Conservation (phyloP, 2,329 filamentous ascomycete species). For the Chrysosporium queenslandicum region DNA sequence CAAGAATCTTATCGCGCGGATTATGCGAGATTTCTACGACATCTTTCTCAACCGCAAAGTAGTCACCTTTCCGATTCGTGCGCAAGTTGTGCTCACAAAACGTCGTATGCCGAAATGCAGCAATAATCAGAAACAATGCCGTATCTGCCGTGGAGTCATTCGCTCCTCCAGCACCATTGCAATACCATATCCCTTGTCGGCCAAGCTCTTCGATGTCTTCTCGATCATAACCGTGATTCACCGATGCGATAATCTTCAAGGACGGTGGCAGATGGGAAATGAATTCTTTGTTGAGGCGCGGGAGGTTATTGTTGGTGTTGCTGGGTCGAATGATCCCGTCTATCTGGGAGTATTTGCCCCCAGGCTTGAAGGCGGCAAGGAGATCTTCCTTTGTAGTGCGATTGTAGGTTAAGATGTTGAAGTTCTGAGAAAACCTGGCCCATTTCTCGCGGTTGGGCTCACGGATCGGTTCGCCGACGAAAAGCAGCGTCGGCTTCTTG, state of each 20-base stretch:
- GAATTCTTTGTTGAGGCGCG: conserved; percentile 14
- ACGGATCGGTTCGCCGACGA: conserved; percentile 15
- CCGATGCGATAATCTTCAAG: conserved; percentile 15
- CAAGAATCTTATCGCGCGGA: conserved; percentile 15
- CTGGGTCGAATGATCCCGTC: conserved; percentile 16
- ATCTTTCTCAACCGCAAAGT: conserved; percentile 12
- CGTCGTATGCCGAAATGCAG: conserved; percentile 14
- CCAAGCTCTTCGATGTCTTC: conserved; percentile 17
- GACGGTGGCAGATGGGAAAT: conserved; percentile 15
- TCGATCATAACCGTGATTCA: conserved; percentile 17
- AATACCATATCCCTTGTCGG: conserved; percentile 16
- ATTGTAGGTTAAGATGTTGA: conserved; percentile 15
- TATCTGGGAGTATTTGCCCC: conserved; percentile 15
- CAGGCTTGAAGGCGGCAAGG: conserved; percentile 9
- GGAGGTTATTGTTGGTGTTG: conserved; percentile 11
- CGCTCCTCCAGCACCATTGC: conserved; percentile 15
- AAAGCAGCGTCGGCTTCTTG: conserved; percentile 16
- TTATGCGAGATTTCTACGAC: conserved; percentile 10
- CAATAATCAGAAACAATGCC: conserved; percentile 17
- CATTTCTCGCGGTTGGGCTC: conserved; percentile 9
- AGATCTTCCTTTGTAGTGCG: conserved; percentile 14
- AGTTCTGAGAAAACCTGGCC: conserved; percentile 13
- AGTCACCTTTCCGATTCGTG: conserved; percentile 11
- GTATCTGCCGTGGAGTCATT: conserved; percentile 17
- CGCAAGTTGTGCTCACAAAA: conserved; percentile 15